These are phyloP conservation scores for Inosperma sp. DNA, from an alignment of 768 basidiomycete species.

Conservation along the genomic window DNA sequence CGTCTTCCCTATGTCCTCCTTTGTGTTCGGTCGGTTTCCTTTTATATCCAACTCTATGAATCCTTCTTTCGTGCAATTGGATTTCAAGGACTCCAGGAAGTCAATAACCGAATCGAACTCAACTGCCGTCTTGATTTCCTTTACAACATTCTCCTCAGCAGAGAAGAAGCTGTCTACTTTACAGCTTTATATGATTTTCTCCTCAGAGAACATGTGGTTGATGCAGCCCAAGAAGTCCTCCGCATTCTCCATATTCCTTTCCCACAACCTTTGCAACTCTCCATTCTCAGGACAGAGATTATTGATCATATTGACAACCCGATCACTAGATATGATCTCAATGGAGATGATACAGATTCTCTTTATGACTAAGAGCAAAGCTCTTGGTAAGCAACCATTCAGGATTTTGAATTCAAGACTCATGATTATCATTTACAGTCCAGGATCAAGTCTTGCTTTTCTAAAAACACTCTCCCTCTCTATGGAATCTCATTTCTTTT, in stretches of 20 bases:
- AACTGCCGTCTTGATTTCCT: neutral
- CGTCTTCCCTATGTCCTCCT: too few species aligned
- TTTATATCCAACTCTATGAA: neutral
- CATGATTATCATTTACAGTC: too few species aligned
- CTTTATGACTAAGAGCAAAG: too few species aligned
- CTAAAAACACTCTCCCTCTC: too few species aligned
- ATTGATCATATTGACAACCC: neutral
- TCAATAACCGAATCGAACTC: too few species aligned
- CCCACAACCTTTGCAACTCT: neutral
- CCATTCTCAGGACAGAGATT: neutral
- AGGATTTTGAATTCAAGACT: too few species aligned
- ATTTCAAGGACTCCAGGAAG: neutral
- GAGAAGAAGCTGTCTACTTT: neutral
- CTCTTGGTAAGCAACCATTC: too few species aligned
- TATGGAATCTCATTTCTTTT: too few species aligned
- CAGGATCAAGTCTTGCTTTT: too few species aligned
- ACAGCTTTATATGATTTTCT: neutral
- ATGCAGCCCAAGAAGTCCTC: neutral
- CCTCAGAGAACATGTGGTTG: neutral
- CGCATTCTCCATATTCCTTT: neutral
- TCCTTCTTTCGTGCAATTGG: neutral
- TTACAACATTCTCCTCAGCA: neutral
- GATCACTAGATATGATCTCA: too few species aligned
- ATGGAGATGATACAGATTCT: too few species aligned
- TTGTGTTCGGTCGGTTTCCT: too few species aligned